Conservation (phyloP, 2,329 filamentous ascomycete species). For the Alternaria atra region DNA sequence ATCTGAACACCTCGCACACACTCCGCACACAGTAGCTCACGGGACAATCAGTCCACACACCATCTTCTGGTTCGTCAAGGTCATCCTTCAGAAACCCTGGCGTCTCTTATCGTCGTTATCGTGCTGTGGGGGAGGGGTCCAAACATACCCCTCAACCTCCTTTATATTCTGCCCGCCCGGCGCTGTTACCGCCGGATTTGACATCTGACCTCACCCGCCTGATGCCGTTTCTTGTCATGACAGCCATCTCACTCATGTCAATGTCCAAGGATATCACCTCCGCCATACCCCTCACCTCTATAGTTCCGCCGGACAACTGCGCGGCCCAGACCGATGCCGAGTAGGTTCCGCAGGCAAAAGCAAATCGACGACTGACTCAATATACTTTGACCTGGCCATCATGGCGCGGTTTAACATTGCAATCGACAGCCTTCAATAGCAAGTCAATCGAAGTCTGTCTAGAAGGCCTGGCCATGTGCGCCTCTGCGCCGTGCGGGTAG, state of each 20-base stretch:
- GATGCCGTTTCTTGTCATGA: constrained; percentile 20
- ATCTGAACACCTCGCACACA: constrained; percentile 4
- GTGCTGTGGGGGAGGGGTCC: constrained; percentile 29
- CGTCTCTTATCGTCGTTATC: constrained; percentile 39
- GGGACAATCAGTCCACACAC: constrained; percentile 37
- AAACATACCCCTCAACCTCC: constrained; percentile 18
- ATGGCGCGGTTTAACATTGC: constrained; percentile 5
- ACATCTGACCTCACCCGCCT: constrained; percentile 27
- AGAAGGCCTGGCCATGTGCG: constrained; percentile 20
- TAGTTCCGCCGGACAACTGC: constrained; percentile 17
- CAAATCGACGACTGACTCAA: constrained; percentile 16
- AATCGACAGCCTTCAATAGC: constrained; percentile 9
- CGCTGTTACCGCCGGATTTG: constrained; percentile 9
- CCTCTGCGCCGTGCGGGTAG: constrained; percentile 35
- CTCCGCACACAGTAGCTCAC: constrained; percentile 34
- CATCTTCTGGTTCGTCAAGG: constrained; percentile 30
- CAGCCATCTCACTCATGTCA: constrained; percentile 1
- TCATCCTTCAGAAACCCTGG: constrained; percentile 23
- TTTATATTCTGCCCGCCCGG: neutral
- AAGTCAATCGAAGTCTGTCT: neutral
- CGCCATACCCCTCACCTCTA: constrained; percentile 26
- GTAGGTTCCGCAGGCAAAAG: constrained; percentile 5
- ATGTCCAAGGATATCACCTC: constrained; percentile 14
- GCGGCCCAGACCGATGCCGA: constrained; percentile 17
- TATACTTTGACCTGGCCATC: neutral